Conservation (phyloP, 1,284 basidiomycete species). For the Vanrija sp. region DNA sequence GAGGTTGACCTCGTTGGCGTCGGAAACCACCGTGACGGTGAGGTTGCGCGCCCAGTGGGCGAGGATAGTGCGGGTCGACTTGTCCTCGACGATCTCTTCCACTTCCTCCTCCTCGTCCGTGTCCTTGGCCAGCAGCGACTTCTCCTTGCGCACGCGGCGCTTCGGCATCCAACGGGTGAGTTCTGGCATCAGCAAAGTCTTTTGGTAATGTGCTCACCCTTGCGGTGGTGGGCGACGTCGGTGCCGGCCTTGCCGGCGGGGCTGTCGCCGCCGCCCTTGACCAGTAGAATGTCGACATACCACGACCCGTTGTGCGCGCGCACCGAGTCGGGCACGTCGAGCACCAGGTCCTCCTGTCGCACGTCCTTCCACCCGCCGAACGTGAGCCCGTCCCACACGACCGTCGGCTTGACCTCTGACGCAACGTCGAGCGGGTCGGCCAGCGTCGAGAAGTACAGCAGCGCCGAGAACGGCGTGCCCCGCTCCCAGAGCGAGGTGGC, state of each 20-base stretch:
- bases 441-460: slow-evolving; percentile 63
- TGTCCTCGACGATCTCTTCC: slow-evolving; percentile 28
- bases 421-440: slow-evolving; percentile 49
- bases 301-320: slow-evolving; percentile 62
- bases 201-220: slow-evolving; percentile 57
- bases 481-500: slow-evolving; percentile 46
- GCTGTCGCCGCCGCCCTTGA: slow-evolving; percentile 57
- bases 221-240: slow-evolving; percentile 70
- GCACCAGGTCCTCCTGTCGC: slow-evolving; percentile 61
- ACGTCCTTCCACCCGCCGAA: slow-evolving; percentile 76
- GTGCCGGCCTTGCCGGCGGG: slow-evolving; percentile 59
- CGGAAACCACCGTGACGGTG: slow-evolving; percentile 80
- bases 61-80: slow-evolving; percentile 48
- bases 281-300: slow-evolving; percentile 82
- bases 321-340: slow-evolving; percentile 76
- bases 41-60: slow-evolving; percentile 84
- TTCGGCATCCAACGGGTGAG: slow-evolving; percentile 78
- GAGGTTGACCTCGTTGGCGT: slow-evolving; percentile 58
- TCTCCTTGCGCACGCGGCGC: slow-evolving; percentile 69
- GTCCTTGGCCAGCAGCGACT: slow-evolving; percentile 65
- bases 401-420: slow-evolving; percentile 18
- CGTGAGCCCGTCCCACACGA: slow-evolving; percentile 70
- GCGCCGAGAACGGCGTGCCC: slow-evolving; percentile 56
- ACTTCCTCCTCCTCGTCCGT: slow-evolving; percentile 51
- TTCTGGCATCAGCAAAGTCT: slow-evolving; percentile 54